Evolutionary conservation across 768 basidiomycete genomes (phyloP).

Genomic region (Trametes sanguinea): DNA sequence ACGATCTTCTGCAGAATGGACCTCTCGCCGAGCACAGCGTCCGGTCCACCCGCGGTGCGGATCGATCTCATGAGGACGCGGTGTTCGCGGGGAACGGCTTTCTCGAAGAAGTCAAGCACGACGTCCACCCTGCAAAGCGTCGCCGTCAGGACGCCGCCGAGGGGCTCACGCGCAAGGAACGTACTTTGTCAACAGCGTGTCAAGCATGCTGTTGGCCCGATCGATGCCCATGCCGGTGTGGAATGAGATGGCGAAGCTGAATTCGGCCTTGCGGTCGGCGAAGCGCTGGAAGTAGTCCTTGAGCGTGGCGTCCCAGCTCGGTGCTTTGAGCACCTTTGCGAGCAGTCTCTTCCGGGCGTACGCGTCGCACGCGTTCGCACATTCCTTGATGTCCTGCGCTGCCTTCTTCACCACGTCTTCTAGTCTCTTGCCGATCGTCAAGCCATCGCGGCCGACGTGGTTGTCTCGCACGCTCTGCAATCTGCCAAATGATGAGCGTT

Average conservation of each 20-base stretch:
- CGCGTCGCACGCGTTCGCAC: constrained; percentile 37
- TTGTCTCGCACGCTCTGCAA: constrained; percentile 31
- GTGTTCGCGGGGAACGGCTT: constrained; percentile 44
- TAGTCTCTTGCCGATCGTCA: constrained; percentile 37
- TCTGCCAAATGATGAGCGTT: constrained; percentile 21
- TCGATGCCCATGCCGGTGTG: constrained; percentile 33
- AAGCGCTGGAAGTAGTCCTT: constrained; percentile 28
- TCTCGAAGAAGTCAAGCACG: constrained; percentile 39
- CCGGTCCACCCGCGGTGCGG: background rate
- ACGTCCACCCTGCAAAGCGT: constrained; percentile 30
- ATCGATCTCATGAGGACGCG: constrained; percentile 34
- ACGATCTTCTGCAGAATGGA: background rate
- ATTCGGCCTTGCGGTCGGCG: constrained; percentile 29
- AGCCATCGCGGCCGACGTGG: constrained; percentile 34
- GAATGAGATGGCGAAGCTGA: constrained; percentile 33
- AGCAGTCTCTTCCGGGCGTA: constrained; percentile 35
- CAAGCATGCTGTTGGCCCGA: constrained; percentile 22
- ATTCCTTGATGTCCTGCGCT: constrained; percentile 35
- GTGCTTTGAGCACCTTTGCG: constrained; percentile 32
- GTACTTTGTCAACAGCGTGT: constrained; percentile 11
- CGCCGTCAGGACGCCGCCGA: background rate
- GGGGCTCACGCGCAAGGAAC: background rate
- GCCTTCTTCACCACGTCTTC: constrained; percentile 32
- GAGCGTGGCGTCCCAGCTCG: constrained; percentile 33
- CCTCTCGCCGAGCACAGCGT: constrained; percentile 14